phyloP scores from a whole-genome alignment of 1,139 yeast species.

The Saccharomyces hybrid region DNA sequence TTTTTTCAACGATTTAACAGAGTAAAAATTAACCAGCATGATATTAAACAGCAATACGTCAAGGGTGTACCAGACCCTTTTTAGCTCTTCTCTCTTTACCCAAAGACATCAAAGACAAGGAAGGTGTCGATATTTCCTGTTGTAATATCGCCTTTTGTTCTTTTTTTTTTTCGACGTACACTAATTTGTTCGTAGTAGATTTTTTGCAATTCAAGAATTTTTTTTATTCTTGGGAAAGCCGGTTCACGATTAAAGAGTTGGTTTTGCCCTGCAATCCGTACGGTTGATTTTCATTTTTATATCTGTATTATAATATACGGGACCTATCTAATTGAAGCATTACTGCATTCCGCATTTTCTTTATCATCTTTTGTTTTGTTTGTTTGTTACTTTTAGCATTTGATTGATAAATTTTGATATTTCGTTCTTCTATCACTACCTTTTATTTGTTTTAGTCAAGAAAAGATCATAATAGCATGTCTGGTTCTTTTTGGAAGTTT shows the following conservation, averaged over 20 bases:
- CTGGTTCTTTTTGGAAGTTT: conserved; percentile 82
- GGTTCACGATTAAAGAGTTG: not conserved
- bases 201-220: not conserved
- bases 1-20: not conserved
- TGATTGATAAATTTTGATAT: not conserved
- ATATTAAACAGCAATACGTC: not conserved
- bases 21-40: not conserved
- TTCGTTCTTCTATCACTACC: not conserved
- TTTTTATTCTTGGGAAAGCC: not conserved
- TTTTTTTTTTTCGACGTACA: not conserved
- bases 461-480: conserved; percentile 36
- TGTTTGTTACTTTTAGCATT: not conserved
- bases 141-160: not conserved
- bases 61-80: not conserved
- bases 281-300: not conserved
- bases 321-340: not conserved
- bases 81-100: not conserved
- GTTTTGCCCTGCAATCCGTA: not conserved
- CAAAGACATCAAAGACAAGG: not conserved
- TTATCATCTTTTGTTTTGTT: not conserved
- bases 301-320: not conserved
- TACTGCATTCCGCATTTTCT: not conserved
- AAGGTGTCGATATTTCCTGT: not conserved
- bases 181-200: not conserved
- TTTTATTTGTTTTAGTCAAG: not conserved